Percentiles rank a stretch among this genome's conserved stretches.
Conservation (phyloP, 148 eudicot genomes). For the Fagopyrum esculentum region DNA sequence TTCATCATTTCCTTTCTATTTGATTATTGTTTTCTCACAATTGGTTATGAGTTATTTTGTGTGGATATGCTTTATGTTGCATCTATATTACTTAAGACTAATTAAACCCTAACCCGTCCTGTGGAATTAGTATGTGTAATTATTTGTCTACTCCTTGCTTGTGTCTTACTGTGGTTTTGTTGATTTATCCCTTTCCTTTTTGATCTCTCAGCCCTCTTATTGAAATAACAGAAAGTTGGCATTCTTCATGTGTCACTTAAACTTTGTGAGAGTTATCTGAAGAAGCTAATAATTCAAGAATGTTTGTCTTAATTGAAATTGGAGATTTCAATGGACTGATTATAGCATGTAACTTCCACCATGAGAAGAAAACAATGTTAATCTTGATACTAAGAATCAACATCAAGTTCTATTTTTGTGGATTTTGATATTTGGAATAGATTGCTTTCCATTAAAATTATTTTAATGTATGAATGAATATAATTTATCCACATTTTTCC, state of each 20-base stretch:
- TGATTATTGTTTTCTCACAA: neutral
- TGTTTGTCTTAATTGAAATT: neutral
- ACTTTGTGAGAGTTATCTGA: neutral
- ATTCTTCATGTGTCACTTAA: neutral
- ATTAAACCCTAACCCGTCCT: neutral
- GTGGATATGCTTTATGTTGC: neutral
- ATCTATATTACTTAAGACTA: neutral
- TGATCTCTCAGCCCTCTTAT: neutral
- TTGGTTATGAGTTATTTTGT: neutral
- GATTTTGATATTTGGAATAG: neutral
- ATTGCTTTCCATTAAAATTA: neutral
- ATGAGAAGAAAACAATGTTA: neutral
- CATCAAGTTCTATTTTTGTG: neutral
- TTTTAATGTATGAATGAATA: neutral
- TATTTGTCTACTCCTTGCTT: neutral
- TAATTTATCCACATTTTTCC: neutral
- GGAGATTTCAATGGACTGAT: neutral
- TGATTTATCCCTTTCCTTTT: neutral
- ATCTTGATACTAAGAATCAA: neutral
- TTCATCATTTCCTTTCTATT: neutral
- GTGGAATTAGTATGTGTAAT: neutral
- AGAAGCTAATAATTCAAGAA: neutral
- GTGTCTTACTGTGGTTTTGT: neutral
- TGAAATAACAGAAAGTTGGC: neutral
- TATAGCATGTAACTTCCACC: neutral